Percentiles rank a stretch among this genome's conserved stretches.
Conservation (phyloP, 2,329 filamentous ascomycete genomes). For the Aureobasidium sp. region DNA sequence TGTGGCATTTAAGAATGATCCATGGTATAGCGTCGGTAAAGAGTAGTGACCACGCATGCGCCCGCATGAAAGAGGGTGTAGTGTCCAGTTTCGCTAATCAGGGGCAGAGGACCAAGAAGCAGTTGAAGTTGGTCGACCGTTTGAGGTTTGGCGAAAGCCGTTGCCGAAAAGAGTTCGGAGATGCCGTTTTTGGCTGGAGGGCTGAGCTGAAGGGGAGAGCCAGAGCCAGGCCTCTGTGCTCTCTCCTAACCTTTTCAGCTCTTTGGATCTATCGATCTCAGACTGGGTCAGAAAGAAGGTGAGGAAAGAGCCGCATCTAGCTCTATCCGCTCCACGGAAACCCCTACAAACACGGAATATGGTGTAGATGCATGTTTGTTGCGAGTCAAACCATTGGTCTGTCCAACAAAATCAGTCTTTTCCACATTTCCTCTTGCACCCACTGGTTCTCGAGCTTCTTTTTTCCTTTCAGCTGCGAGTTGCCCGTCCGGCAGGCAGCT, state of each 20-base stretch:
- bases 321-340: neutral
- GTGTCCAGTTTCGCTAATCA: neutral
- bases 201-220: neutral
- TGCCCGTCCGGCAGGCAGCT: neutral
- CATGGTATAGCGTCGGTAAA: neutral
- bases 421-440: neutral
- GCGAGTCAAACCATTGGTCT: neutral
- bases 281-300: neutral
- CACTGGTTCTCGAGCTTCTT: neutral
- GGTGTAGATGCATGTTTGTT: neutral
- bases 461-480: neutral
- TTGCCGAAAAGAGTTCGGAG: slow-evolving; percentile 4
- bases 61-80: neutral
- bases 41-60: too few relatives aligned
- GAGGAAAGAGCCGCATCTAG: neutral
- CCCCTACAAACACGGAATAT: neutral
- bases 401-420: neutral
- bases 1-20: neutral
- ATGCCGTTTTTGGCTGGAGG: slow-evolving; percentile 8
- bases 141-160: neutral
- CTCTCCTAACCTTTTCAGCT: too few relatives aligned
- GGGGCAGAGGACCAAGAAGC: neutral
- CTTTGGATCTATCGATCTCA: neutral
- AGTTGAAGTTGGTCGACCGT: neutral
- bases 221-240: neutral